Conservation (phyloP, 164 flowering plant species). For the Stephania japonica region DNA sequence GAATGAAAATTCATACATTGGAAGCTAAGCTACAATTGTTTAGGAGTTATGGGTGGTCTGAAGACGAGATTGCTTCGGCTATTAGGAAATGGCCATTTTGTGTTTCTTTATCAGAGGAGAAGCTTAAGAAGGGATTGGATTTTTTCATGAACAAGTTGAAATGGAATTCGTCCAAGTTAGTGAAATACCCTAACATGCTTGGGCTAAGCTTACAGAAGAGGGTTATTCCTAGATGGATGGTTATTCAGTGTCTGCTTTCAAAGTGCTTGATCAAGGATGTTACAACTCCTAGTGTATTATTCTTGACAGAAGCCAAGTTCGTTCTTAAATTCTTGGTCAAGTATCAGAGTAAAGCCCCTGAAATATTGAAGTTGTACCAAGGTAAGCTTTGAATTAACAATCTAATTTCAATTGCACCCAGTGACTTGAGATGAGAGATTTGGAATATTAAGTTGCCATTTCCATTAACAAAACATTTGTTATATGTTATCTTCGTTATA, state of each 20-base stretch:
- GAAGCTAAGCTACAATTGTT: neutral
- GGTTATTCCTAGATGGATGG: constrained; percentile 1
- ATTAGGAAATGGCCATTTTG: neutral
- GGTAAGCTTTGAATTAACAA: too few relatives aligned
- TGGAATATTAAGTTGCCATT: too few relatives aligned
- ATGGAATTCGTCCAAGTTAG: neutral
- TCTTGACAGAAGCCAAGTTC: neutral
- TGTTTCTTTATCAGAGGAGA: too few relatives aligned
- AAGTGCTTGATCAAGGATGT: neutral
- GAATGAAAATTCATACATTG: neutral
- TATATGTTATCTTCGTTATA: too few relatives aligned
- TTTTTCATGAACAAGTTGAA: constrained; percentile 7
- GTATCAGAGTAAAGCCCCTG: too few relatives aligned
- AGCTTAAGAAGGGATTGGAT: too few relatives aligned
- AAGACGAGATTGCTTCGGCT: neutral
- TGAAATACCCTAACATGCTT: neutral
- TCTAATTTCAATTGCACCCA: too few relatives aligned
- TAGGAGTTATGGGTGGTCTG: constrained; percentile 9
- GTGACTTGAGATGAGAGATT: too few relatives aligned
- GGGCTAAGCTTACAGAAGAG: constrained; percentile 8
- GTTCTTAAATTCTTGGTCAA: too few relatives aligned
- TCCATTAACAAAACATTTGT: too few relatives aligned
- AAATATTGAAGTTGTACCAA: too few relatives aligned
- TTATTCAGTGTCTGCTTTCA: neutral
- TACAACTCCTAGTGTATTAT: neutral